Conservation (phyloP, 345 rosid genomes). For the Syzygium oleosum region DNA sequence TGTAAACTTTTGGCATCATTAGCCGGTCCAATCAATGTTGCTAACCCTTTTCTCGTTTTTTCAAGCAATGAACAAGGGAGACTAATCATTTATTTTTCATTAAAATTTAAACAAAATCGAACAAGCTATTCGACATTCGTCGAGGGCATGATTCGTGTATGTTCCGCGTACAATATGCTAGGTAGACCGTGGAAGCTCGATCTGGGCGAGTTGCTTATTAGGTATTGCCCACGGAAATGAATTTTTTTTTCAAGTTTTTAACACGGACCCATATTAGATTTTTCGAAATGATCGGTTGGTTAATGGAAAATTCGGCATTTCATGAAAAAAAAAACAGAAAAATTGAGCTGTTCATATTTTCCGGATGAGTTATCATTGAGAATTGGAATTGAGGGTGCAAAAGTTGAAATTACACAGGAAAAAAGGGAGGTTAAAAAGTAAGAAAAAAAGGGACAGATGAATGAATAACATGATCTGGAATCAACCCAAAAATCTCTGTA, state of each 20-base stretch:
- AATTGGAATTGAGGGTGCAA: background rate
- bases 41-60: background rate
- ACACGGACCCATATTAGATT: background rate
- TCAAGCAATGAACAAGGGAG: background rate
- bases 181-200: background rate
- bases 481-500: background rate
- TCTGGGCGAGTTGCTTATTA: background rate
- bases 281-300: background rate
- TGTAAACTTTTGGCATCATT: background rate
- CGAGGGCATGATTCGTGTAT: background rate
- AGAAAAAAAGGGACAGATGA: background rate
- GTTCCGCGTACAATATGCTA: accelerated
- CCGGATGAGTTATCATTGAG: background rate
- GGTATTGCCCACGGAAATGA: background rate
- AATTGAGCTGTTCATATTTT: background rate
- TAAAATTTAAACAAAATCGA: background rate
- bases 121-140: background rate
- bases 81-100: background rate
- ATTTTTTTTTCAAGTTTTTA: background rate
- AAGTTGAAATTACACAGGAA: background rate
- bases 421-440: background rate
- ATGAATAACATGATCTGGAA: background rate
- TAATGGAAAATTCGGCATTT: background rate
- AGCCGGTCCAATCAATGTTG: background rate
- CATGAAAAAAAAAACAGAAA: background rate